Conservation (phyloP, 148 eudicot species). For the Fagopyrum tataricum region DNA sequence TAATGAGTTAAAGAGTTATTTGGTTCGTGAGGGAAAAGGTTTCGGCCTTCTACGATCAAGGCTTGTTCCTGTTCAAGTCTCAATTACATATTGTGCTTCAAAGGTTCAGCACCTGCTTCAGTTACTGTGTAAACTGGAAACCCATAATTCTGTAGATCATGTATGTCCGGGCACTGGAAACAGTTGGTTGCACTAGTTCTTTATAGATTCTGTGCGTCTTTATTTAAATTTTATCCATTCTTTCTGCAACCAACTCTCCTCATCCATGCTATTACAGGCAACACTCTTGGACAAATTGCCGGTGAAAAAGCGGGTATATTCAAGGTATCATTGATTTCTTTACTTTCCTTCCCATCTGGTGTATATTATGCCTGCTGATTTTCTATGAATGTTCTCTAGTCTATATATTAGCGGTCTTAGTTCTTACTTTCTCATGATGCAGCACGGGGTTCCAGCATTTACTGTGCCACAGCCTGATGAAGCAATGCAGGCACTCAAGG, state of each 20-base stretch:
- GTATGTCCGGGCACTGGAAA: background rate
- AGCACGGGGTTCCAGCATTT: constrained; percentile 88
- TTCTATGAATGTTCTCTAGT: background rate
- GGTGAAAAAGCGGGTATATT: constrained; percentile 95
- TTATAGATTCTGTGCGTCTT: background rate
- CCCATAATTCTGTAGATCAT: background rate
- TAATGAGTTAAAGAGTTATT: background rate
- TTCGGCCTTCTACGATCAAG: background rate
- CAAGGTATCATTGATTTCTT: constrained; percentile 44
- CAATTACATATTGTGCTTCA: background rate
- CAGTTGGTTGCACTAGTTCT: background rate
- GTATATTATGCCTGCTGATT: background rate
- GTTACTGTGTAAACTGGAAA: background rate
- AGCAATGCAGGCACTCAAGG: constrained; percentile 82
- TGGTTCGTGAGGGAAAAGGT: background rate
- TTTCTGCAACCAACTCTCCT: background rate
- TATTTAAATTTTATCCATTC: background rate
- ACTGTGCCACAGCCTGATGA: constrained; percentile 95
- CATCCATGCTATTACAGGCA: constrained; percentile 43
- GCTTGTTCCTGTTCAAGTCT: background rate
- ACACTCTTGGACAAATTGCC: constrained; percentile 92
- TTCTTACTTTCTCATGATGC: constrained; percentile 18
- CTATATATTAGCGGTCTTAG: constrained; percentile 7
- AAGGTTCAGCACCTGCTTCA: background rate
- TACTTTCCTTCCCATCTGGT: background rate